A percentile compares a stretch with the other conserved stretches of the same genome.
Conservation (phyloP, 2,329 filamentous ascomycete genomes). For the Chaetomiaceae sp. region DNA sequence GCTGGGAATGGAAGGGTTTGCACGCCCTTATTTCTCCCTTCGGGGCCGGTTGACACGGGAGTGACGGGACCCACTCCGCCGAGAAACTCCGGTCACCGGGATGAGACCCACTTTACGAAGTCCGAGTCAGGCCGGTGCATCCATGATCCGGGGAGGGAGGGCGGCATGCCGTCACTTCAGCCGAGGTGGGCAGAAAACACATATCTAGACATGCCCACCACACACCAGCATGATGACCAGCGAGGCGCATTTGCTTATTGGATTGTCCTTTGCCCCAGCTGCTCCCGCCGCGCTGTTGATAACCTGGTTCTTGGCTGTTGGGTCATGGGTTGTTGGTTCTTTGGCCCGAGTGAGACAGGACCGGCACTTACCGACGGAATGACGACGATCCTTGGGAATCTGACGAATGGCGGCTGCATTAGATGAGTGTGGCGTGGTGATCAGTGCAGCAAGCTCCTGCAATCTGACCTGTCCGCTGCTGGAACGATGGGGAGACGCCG, state of each 20-base stretch:
- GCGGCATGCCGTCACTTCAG: background rate
- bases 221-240: background rate
- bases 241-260: background rate
- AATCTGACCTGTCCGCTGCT: too few species aligned
- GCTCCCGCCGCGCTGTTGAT: background rate
- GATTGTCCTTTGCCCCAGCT: background rate
- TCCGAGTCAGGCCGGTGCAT: slow-evolving; percentile 3
- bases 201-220: background rate
- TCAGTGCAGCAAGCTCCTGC: background rate
- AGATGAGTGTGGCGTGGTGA: background rate
- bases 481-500: background rate
- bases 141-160: too few species aligned
- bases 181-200: too few species aligned
- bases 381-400: background rate
- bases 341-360: background rate
- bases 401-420: background rate
- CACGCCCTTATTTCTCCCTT: too few species aligned
- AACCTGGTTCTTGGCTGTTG: background rate
- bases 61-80: background rate
- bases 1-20: too few species aligned
- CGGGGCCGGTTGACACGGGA: background rate
- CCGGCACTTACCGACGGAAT: background rate
- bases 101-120: slow-evolving; percentile 5
- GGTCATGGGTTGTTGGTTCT: background rate
- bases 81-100: slow-evolving; percentile 11